These are phyloP conservation scores for Anisodus acutangulus DNA, from an alignment of 257 asterid species.

Conservation along the genomic window DNA sequence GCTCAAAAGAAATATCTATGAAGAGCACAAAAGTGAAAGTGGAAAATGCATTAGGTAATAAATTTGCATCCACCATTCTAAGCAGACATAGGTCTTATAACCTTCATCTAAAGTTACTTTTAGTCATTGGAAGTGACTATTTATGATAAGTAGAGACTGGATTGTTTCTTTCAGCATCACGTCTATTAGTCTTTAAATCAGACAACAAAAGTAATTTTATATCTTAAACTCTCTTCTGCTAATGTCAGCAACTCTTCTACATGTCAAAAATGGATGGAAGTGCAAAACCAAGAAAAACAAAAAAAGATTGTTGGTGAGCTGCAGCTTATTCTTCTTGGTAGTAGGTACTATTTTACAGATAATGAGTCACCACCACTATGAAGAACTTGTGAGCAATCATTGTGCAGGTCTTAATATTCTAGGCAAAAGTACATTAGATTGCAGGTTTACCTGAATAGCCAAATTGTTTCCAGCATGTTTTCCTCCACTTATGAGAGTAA, in stretches of 20 bases:
- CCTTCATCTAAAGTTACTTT: slow-evolving; percentile 10
- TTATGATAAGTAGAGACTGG: slow-evolving; percentile 15
- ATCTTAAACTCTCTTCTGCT: neutral
- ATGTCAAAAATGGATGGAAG: slow-evolving; percentile 2
- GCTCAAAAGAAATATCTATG: too few relatives aligned
- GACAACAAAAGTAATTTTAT: neutral
- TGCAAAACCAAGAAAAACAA: neutral
- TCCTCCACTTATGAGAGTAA: slow-evolving; percentile 94
- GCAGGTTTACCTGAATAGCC: slow-evolving; percentile 66
- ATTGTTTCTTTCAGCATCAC: slow-evolving; percentile 16
- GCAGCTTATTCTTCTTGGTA: neutral
- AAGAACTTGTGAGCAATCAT: slow-evolving; percentile 10
- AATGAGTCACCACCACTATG: slow-evolving; percentile 3
- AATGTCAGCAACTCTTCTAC: neutral
- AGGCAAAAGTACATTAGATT: slow-evolving; percentile 20
- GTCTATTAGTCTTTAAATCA: neutral
- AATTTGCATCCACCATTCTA: neutral
- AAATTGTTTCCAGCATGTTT: slow-evolving; percentile 84
- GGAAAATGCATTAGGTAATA: slow-evolving; percentile 28
- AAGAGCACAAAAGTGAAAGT: neutral
- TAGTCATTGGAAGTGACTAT: slow-evolving; percentile 23
- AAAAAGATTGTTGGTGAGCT: neutral
- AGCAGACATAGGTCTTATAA: slow-evolving; percentile 26
- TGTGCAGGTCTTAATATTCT: neutral
- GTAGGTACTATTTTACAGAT: neutral